Percentiles rank a stretch among this genome's conserved stretches.
Evolutionary conservation across 306 rosid genomes (phyloP).

Genomic region (Cucurbita maxima): DNA sequence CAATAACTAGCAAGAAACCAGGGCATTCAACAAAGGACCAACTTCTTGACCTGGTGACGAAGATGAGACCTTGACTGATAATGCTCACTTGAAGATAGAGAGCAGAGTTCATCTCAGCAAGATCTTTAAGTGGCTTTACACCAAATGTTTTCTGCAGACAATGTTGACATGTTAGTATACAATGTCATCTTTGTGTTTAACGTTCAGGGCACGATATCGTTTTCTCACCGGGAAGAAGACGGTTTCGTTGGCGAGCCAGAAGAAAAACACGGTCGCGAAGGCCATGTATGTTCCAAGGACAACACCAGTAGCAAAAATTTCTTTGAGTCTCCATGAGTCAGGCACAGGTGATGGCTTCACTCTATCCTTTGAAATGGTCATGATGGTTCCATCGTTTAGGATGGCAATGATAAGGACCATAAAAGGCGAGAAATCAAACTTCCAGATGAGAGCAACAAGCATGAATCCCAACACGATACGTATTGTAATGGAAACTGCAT

Average conservation of each 20-base stretch:
- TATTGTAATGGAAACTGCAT: slow-evolving; percentile 88
- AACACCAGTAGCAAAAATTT: slow-evolving; percentile 69
- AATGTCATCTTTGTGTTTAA: neutral
- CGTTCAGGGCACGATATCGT: neutral
- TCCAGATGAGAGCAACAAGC: slow-evolving; percentile 75
- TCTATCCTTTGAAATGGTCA: slow-evolving; percentile 90
- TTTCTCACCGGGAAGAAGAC: slow-evolving; percentile 48
- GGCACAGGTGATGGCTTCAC: slow-evolving; percentile 94
- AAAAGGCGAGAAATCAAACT: slow-evolving; percentile 83
- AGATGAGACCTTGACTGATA: slow-evolving; percentile 84
- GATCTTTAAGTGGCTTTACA: slow-evolving; percentile 22
- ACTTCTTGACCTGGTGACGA: slow-evolving; percentile 80
- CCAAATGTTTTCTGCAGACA: slow-evolving; percentile 21
- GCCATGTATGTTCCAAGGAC: slow-evolving; percentile 90
- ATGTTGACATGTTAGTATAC: neutral
- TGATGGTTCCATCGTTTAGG: slow-evolving; percentile 84
- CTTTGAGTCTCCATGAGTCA: slow-evolving; percentile 89
- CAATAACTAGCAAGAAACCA: slow-evolving; percentile 38
- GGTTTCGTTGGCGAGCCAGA: slow-evolving; percentile 45
- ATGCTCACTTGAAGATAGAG: slow-evolving; percentile 93
- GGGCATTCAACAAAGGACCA: slow-evolving; percentile 80
- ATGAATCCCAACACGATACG: slow-evolving; percentile 83
- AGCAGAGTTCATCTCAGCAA: slow-evolving; percentile 52
- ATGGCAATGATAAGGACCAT: slow-evolving; percentile 80
- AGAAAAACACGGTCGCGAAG: slow-evolving; percentile 61